Evolutionary conservation across 106 monocot species (phyloP).

Genomic region (Alisma plantagoaquatica): DNA sequence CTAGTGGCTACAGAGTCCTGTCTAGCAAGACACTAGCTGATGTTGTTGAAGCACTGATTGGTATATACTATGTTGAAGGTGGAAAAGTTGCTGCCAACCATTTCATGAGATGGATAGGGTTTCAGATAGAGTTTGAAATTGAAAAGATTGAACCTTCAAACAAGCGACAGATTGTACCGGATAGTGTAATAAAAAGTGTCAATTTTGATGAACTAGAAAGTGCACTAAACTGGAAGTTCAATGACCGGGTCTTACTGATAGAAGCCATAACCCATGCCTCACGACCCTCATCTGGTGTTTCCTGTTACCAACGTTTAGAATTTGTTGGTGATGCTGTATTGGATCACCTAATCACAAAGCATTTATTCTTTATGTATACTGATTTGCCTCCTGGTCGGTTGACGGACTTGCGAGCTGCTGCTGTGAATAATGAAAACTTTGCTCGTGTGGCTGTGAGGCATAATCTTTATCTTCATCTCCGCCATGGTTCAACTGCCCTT

Average conservation of each 20-base stretch:
- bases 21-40: constrained; percentile 97
- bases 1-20: constrained; percentile 77
- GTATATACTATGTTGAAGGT: constrained; percentile 95
- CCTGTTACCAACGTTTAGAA: constrained; percentile 88
- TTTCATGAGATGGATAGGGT: constrained; percentile 91
- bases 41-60: constrained; percentile 96
- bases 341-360: constrained; percentile 87
- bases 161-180: constrained; percentile 55
- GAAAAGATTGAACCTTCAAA: constrained; percentile 37
- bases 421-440: constrained; percentile 99
- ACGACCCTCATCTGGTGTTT: constrained; percentile 93
- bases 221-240: constrained; percentile 53
- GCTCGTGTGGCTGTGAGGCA: constrained; percentile 92
- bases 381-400: constrained; percentile 85
- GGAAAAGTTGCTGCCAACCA: constrained; percentile 86
- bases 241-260: constrained; percentile 47
- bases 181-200: constrained; percentile 60
- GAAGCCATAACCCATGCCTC: constrained; percentile 99
- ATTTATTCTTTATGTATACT: constrained; percentile 85
- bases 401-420: constrained; percentile 91
- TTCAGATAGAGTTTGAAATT: constrained; percentile 64
- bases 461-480: constrained; percentile 79
- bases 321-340: constrained; percentile 97
- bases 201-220: constrained; percentile 77
- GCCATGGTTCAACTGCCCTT: constrained; percentile 91